phyloP scores from a whole-genome alignment of 192 early-diverging fungal genomes.

The Paraglomus brasilianum region DNA sequence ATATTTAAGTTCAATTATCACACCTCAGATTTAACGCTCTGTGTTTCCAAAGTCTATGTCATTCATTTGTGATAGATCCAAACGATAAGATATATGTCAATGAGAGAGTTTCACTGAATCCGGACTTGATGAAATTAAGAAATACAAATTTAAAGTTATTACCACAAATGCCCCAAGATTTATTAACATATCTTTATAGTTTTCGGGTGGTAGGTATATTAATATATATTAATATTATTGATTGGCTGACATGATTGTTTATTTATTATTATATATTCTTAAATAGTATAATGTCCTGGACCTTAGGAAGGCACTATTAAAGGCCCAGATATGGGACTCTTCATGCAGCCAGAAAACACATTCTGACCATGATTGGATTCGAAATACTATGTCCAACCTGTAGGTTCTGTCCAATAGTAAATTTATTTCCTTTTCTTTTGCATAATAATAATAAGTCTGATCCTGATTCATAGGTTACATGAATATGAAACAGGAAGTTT shows the following conservation, averaged over 20 bases:
- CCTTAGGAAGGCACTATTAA: conserved; percentile 17
- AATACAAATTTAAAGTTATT: neutral
- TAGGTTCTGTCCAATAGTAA: conserved; percentile 26
- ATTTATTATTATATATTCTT: conserved; percentile 15
- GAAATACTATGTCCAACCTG: conserved; percentile 31
- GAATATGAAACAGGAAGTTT: conserved; percentile 35
- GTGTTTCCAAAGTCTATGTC: conserved; percentile 19
- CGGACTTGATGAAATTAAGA: conserved; percentile 31
- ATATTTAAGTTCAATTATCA: neutral
- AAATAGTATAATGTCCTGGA: neutral
- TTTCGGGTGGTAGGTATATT: conserved; percentile 27
- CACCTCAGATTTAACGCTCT: neutral
- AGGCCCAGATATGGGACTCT: conserved; percentile 30
- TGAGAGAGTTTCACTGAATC: conserved; percentile 30
- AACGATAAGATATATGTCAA: conserved; percentile 31
- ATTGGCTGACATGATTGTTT: conserved; percentile 23
- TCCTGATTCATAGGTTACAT: conserved; percentile 22
- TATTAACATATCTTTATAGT: conserved; percentile 18
- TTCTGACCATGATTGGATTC: conserved; percentile 33
- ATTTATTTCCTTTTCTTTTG: conserved; percentile 17
- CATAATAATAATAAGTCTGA: conserved; percentile 1
- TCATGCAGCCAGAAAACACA: conserved; percentile 9
- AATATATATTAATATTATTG: conserved; percentile 18
- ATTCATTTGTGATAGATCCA: conserved; percentile 34
- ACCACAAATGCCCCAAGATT: conserved; percentile 17